Evolutionary conservation across 2,329 filamentous ascomycete genomes (phyloP).

Genomic region (Graphilbum ipis-grandicollis): DNA sequence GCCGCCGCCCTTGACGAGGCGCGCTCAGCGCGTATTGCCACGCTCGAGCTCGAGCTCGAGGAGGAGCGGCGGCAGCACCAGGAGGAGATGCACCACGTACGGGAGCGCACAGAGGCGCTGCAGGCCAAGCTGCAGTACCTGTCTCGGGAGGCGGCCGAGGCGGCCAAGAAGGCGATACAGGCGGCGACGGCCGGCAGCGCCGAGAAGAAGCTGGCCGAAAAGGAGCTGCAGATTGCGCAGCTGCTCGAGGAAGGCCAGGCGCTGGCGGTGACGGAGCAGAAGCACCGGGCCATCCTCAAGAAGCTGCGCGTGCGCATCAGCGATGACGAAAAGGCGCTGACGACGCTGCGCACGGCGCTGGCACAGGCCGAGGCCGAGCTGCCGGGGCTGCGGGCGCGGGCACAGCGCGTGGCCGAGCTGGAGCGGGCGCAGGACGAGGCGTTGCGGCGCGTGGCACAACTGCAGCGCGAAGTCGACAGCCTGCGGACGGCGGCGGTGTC

Average conservation of each 20-base stretch:
- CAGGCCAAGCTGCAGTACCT: conserved; percentile 85
- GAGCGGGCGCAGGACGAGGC: conserved; percentile 36
- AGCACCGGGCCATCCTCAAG: conserved; percentile 67
- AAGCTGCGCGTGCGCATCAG: conserved; percentile 52
- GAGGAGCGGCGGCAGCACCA: conserved; percentile 40
- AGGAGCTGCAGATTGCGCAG: conserved; percentile 76
- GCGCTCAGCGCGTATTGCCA: conserved; percentile 20
- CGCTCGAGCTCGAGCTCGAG: conserved; percentile 18
- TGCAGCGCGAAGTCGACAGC: conserved; percentile 27
- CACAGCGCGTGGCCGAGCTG: conserved; percentile 30
- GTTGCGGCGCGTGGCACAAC: conserved; percentile 41
- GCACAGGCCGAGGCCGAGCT: conserved; percentile 39
- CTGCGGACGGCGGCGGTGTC: conserved; percentile 45
- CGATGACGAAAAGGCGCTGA: conserved; percentile 47
- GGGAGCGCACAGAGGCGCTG: conserved; percentile 81
- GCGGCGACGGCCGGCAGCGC: conserved; percentile 43
- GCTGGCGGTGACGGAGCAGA: conserved; percentile 71
- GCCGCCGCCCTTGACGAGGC: conserved; percentile 13
- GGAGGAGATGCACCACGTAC: conserved; percentile 66
- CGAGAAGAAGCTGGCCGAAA: conserved; percentile 72
- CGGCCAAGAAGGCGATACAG: conserved; percentile 52
- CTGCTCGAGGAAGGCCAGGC: conserved; percentile 87
- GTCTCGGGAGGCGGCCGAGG: conserved; percentile 59
- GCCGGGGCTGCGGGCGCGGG: conserved; percentile 26
- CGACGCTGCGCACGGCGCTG: conserved; percentile 38